Conservation (phyloP, 1,139 yeast genomes). For the Yamadazyma diddensiae region DNA sequence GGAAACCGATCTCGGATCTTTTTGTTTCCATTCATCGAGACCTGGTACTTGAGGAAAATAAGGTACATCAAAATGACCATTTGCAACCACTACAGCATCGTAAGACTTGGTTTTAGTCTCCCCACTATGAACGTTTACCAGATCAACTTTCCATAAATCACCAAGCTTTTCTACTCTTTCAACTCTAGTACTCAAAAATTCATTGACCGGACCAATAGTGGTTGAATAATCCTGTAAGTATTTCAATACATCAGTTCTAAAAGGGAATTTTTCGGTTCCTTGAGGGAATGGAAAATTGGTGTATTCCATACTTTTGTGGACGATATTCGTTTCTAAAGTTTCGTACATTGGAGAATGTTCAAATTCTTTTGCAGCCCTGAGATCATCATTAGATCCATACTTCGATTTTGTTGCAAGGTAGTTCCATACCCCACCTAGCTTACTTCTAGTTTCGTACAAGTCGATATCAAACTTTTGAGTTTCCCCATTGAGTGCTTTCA, state of each 20-base stretch:
- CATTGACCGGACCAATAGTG: constrained; percentile 23
- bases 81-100: constrained; percentile 46
- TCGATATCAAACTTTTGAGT: constrained; percentile 34
- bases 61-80: constrained; percentile 49
- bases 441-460: constrained; percentile 39
- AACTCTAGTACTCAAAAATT: constrained; percentile 5
- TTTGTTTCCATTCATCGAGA: constrained; percentile 33
- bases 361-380: constrained; percentile 26
- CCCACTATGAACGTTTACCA: constrained; percentile 4
- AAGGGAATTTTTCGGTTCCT: constrained; percentile 30
- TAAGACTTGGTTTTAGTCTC: constrained; percentile 18
- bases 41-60: constrained; percentile 44
- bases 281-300: constrained; percentile 33
- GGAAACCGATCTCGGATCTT: constrained; percentile 27
- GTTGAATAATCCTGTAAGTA: constrained; percentile 33
- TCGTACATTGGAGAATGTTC: constrained; percentile 45
- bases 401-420: constrained; percentile 26
- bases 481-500: constrained; percentile 44
- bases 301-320: constrained; percentile 42
- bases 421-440: constrained; percentile 52
- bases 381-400: constrained; percentile 20
- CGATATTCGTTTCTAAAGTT: constrained; percentile 47
- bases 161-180: constrained; percentile 15
- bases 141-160: constrained; percentile 21
- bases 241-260: constrained; percentile 33